phyloP scores from a whole-genome alignment of 2,329 filamentous ascomycete species.

The Stemphylium vesicarium region DNA sequence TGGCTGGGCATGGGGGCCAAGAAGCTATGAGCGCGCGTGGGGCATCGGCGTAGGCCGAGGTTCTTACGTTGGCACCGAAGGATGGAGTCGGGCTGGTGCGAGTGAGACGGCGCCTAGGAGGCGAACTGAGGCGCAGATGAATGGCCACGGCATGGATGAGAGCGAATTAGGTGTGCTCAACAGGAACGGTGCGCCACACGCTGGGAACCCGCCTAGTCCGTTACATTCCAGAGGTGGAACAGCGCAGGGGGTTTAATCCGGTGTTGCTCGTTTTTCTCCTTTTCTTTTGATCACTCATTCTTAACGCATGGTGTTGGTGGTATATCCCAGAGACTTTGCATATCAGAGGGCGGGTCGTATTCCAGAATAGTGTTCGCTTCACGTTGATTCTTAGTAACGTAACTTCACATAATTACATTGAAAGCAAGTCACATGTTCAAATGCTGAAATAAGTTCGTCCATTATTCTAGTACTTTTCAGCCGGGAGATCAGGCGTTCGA shows the following conservation, averaged over 20 bases:
- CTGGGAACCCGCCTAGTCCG: conserved; percentile 1
- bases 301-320: not conserved
- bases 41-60: conserved; percentile 71
- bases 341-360: not conserved
- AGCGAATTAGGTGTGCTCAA: conserved; percentile 13
- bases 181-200: conserved; percentile 6
- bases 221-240: not conserved
- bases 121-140: conserved; percentile 7
- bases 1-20: conserved; percentile 88
- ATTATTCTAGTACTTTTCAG: too few species aligned
- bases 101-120: conserved; percentile 16
- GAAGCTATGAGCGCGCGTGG: conserved; percentile 75
- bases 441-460: too few species aligned
- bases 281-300: not conserved
- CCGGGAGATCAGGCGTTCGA: too few species aligned
- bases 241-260: not conserved
- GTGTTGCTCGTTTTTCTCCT: not conserved
- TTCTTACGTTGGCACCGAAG: conserved; percentile 56
- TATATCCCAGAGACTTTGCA: too few species aligned
- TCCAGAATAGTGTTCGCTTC: not conserved
- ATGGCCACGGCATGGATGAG: conserved; percentile 6
- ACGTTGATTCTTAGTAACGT: too few species aligned
- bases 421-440: too few species aligned
- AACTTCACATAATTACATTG: too few species aligned
- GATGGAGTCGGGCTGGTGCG: conserved; percentile 44